A percentile compares a stretch with the other conserved stretches of the same genome.
Evolutionary conservation across 257 asterid species (phyloP).

Genomic region (Verbena officinalis): DNA sequence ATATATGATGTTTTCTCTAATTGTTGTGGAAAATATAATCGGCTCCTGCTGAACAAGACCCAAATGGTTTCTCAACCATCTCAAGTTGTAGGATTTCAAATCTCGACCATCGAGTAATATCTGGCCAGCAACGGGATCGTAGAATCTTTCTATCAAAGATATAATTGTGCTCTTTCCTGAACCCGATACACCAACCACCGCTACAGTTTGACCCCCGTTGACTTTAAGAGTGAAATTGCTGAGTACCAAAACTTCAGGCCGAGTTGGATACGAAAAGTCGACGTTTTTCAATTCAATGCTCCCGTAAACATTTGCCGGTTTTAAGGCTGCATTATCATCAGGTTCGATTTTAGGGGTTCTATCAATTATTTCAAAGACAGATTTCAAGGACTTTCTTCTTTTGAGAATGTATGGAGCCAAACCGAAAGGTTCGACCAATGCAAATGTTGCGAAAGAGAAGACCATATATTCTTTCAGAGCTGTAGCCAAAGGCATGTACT

Average conservation of each 20-base stretch:
- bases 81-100: slow-evolving; percentile 80
- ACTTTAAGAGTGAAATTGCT: slow-evolving; percentile 97
- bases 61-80: slow-evolving; percentile 98
- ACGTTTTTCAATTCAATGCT: slow-evolving; percentile 91
- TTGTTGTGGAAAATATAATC: slow-evolving; percentile 91
- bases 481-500: slow-evolving; percentile 60
- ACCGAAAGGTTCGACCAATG: slow-evolving; percentile 98
- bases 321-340: slow-evolving; percentile 87
- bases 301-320: slow-evolving; percentile 98
- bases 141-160: slow-evolving; percentile 87
- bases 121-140: slow-evolving; percentile 95
- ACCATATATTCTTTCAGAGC: slow-evolving; percentile 98
- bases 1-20: slow-evolving; percentile 89
- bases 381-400: slow-evolving; percentile 81
- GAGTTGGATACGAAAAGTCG: slow-evolving; percentile 92
- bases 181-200: slow-evolving; percentile 98
- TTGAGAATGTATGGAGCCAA: slow-evolving; percentile 98
- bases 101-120: slow-evolving; percentile 91
- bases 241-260: slow-evolving; percentile 90
- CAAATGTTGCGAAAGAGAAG: slow-evolving; percentile 97
- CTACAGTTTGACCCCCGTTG: slow-evolving; percentile 96
- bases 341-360: slow-evolving; percentile 95
- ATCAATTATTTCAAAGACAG: slow-evolving; percentile 94
- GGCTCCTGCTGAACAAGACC: slow-evolving; percentile 99
- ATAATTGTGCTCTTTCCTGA: slow-evolving; percentile 98